A percentile compares a stretch with the other conserved stretches of the same genome.
Conservation (phyloP, 257 asterid genomes). For the Craterostigma plantagineum region DNA sequence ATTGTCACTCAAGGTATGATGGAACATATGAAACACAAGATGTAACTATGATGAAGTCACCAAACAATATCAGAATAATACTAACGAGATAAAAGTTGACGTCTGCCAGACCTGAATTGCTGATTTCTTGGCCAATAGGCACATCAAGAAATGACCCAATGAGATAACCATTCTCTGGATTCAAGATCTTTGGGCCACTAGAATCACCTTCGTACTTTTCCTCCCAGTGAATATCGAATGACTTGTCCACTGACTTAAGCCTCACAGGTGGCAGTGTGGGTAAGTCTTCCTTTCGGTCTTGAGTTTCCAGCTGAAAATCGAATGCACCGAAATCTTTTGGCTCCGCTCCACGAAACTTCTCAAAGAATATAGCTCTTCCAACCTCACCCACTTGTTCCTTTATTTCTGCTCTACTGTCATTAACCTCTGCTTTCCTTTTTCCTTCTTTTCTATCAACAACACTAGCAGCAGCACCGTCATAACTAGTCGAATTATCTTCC, state of each 20-base stretch:
- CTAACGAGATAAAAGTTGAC: not conserved
- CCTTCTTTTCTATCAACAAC: constrained; percentile 44
- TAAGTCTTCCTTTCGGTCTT: constrained; percentile 50
- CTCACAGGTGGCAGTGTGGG: too few relatives aligned
- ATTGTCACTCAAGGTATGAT: not conserved
- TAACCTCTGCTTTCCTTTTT: constrained; percentile 39
- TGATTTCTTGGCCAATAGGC: constrained; percentile 87
- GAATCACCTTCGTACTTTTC: constrained; percentile 68
- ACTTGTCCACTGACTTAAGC: constrained; percentile 5
- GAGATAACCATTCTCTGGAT: constrained; percentile 47
- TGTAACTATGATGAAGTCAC: too few relatives aligned
- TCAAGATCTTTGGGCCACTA: constrained; percentile 32
- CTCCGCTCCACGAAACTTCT: constrained; percentile 41
- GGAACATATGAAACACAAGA: not conserved
- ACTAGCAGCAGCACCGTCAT: constrained; percentile 20
- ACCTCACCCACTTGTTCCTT: constrained; percentile 84
- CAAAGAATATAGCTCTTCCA: constrained; percentile 63
- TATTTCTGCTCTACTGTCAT: too few relatives aligned
- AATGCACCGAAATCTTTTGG: constrained; percentile 32
- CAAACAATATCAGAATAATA: too few relatives aligned
- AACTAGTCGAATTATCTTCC: constrained; percentile 49
- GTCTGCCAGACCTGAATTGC: constrained; percentile 37
- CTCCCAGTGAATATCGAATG: constrained; percentile 73
- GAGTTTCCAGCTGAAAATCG: constrained; percentile 38
- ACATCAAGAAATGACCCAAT: constrained; percentile 95